Evolutionary conservation across 345 rosid genomes (phyloP).

Genomic region (Pugionium cornutum): DNA sequence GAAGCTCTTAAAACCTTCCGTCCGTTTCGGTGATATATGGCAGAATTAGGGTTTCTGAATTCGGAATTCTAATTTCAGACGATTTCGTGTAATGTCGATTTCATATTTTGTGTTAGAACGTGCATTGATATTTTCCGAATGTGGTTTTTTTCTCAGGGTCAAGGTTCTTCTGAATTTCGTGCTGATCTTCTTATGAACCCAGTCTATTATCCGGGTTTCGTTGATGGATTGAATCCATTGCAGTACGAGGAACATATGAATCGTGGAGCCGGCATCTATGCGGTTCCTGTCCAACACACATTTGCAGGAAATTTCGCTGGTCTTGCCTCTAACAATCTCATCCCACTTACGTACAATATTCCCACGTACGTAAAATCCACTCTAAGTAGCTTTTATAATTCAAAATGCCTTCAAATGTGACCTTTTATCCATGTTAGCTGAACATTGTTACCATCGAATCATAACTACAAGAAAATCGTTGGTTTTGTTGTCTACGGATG

Average conservation of each 20-base stretch:
- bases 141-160: neutral
- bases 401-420: neutral
- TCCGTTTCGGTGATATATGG: neutral
- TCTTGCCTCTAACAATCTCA: constrained; percentile 56
- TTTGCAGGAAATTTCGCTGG: constrained; percentile 56
- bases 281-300: constrained; percentile 44
- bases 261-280: constrained; percentile 73
- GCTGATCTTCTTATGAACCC: constrained; percentile 59
- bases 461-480: neutral
- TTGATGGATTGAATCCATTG: constrained; percentile 4
- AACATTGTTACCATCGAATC: neutral
- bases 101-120: neutral
- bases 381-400: neutral
- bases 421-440: neutral
- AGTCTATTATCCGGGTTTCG: constrained; percentile 50
- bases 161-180: constrained; percentile 22
- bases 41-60: constrained; percentile 1
- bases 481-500: neutral
- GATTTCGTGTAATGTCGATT: too few relatives aligned
- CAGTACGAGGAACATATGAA: constrained; percentile 59
- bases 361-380: constrained; percentile 59
- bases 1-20: neutral
- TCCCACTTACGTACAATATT: constrained; percentile 73
- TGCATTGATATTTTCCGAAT: neutral
- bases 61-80: neutral